These are phyloP conservation scores for Penicillium taxi DNA, from an alignment of 495 filamentous ascomycete species.

Conservation along the genomic window DNA sequence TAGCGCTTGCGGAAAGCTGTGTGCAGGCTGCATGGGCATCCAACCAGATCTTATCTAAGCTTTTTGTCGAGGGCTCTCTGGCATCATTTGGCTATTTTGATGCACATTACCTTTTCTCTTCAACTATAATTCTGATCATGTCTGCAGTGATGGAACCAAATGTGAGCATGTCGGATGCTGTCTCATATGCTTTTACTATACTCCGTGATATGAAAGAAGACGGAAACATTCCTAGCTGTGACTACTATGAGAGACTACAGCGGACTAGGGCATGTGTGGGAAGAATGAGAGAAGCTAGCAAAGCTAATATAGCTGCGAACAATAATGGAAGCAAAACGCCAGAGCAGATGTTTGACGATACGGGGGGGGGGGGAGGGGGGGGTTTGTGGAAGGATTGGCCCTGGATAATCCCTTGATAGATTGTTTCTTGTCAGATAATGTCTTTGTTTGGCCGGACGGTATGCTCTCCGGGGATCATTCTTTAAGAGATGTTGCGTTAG, in stretches of 20 bases:
- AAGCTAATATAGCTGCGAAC: neutral
- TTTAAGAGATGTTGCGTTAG: slow-evolving; percentile 7
- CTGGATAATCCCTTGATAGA: slow-evolving; percentile 10
- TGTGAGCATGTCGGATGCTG: slow-evolving; percentile 13
- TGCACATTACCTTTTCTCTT: slow-evolving; percentile 23
- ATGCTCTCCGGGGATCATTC: slow-evolving; percentile 7
- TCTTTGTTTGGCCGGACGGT: slow-evolving; percentile 5
- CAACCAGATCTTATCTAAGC: slow-evolving; percentile 14
- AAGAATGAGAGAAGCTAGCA: slow-evolving; percentile 7
- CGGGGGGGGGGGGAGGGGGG: neutral
- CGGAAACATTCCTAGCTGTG: slow-evolving; percentile 21
- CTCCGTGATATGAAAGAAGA: slow-evolving; percentile 17
- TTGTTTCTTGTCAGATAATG: slow-evolving; percentile 9
- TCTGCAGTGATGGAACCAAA: slow-evolving; percentile 19
- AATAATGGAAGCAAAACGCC: neutral
- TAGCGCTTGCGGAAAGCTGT: slow-evolving; percentile 23
- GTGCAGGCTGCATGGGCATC: slow-evolving; percentile 19
- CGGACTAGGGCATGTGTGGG: slow-evolving; percentile 9
- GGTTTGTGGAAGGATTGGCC: slow-evolving; percentile 5
- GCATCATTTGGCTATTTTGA: slow-evolving; percentile 24
- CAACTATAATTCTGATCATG: slow-evolving; percentile 21
- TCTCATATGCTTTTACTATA: slow-evolving; percentile 18
- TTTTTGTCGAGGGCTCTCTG: slow-evolving; percentile 18
- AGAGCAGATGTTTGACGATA: neutral
- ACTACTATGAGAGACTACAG: slow-evolving; percentile 13